Base-by-base conservation (phyloP, 169 alveolate genomes). In the Eimeria brunetti region DNA sequence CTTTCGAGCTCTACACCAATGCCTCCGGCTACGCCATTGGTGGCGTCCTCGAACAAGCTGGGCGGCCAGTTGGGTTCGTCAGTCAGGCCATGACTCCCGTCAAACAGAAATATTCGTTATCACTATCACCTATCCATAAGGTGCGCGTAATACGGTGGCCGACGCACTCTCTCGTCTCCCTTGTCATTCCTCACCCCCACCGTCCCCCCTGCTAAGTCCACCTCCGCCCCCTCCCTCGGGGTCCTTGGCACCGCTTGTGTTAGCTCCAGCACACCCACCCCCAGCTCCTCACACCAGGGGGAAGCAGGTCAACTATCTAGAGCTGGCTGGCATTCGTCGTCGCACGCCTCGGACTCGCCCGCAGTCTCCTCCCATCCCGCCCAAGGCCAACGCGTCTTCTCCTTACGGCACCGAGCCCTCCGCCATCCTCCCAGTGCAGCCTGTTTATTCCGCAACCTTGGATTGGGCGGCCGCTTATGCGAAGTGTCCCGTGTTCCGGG, bases 401-500 rank as follows among this genome's bases (percentile, higher is more conserved):
- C 64, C 64, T 12, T 9, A 56, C 24, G 18, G n/a, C n/a, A n/a
- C 64, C 24, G 64, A 56, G 18, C 64, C 9, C 18, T 18, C 64
- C 18, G 18, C 64, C 9, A 9, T 56, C 64, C 9, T 18, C 9
- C 9, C 64, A 18, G 18, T 12, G 64, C 9, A 9, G 18, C 64
- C 64, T 56, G 64, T 18, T 18, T 18, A 9, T 56, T 18, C 64
- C 18, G 64, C 9, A 12, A 38, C 51, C n/a, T 18, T 33, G 33
- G 56, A 71, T 36, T 71, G 49, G 83, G 53, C 83, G 83, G 56
- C 46, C 14, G 83, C 83, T 38, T 71, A 71, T 38, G 46, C 53
- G 83, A 71, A 71, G 56, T 71, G 83, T 71, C 83, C 83, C 51
- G 83, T 71, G n/a, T 36, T 38, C 51, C 83, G 56, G 56, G 56